These are phyloP conservation scores for Malus orientalis DNA, from an alignment of 306 rosid genomes.

Conservation along the genomic window DNA sequence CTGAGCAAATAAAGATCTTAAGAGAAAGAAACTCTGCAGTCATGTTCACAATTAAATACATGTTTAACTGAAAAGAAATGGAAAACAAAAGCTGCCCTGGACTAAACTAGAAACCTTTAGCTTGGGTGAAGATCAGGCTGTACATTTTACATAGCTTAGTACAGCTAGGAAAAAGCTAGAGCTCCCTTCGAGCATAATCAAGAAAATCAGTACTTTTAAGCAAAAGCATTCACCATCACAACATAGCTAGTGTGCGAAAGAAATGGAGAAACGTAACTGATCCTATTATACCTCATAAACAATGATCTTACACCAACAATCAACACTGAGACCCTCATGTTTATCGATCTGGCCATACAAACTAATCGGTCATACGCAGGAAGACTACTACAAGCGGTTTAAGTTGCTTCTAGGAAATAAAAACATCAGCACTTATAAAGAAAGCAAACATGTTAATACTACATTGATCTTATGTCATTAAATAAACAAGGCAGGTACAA, in stretches of 20 bases:
- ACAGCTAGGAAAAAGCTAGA: background rate
- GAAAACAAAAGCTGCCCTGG: background rate
- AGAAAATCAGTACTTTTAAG: background rate
- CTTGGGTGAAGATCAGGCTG: background rate
- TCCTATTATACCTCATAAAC: background rate
- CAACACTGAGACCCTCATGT: background rate
- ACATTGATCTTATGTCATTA: background rate
- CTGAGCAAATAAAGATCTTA: slow-evolving; percentile 7
- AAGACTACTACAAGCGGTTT: background rate
- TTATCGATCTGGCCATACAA: background rate
- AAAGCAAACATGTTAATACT: background rate
- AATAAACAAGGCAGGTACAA: background rate
- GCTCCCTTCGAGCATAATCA: background rate
- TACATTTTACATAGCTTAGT: background rate
- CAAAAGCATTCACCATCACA: background rate
- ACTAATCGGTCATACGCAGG: background rate
- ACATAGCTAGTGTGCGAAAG: background rate
- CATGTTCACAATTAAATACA: background rate
- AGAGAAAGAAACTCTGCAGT: background rate
- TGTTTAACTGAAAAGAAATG: background rate
- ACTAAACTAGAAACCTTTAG: background rate
- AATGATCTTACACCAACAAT: background rate
- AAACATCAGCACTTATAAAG: background rate
- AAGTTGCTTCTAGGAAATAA: background rate
- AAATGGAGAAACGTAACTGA: background rate